phyloP scores from a whole-genome alignment of 768 basidiomycete species.

The Termitomyces sp. region DNA sequence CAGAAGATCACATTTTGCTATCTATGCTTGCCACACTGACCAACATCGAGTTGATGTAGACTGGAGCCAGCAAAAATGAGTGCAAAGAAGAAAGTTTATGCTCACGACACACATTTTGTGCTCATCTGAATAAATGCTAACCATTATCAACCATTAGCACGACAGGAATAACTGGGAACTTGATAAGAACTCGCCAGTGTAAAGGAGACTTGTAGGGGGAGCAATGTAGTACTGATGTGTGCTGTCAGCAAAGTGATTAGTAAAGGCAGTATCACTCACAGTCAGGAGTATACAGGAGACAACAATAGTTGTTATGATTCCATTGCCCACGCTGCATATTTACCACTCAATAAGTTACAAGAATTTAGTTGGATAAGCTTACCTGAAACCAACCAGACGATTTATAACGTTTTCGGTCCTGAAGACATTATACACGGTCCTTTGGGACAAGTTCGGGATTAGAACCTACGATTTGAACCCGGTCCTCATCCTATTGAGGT shows the following conservation, averaged over 20 bases:
- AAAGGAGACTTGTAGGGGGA: not conserved
- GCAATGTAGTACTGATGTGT: not conserved
- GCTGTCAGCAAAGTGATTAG: not conserved
- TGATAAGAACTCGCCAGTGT: not conserved
- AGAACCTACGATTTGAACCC: not conserved
- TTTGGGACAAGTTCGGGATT: not conserved
- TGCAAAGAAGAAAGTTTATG: not conserved
- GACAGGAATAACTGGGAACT: not conserved
- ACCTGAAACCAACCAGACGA: not conserved
- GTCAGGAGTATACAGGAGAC: not conserved
- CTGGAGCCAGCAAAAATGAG: not conserved
- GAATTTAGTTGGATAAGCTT: not conserved
- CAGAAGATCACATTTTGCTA: not conserved
- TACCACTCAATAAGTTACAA: not conserved
- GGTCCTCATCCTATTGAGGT: not conserved
- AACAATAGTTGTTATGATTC: not conserved
- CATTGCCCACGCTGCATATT: not conserved
- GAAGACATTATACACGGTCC: not conserved
- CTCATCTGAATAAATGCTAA: not conserved
- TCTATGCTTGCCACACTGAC: not conserved
- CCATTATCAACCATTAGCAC: not conserved
- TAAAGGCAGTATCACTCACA: not conserved
- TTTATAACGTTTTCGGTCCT: not conserved
- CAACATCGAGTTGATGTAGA: not conserved
- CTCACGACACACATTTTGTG: not conserved